Conservation (phyloP, 2,329 filamentous ascomycete species). For the Lachnellula occidentalis region DNA sequence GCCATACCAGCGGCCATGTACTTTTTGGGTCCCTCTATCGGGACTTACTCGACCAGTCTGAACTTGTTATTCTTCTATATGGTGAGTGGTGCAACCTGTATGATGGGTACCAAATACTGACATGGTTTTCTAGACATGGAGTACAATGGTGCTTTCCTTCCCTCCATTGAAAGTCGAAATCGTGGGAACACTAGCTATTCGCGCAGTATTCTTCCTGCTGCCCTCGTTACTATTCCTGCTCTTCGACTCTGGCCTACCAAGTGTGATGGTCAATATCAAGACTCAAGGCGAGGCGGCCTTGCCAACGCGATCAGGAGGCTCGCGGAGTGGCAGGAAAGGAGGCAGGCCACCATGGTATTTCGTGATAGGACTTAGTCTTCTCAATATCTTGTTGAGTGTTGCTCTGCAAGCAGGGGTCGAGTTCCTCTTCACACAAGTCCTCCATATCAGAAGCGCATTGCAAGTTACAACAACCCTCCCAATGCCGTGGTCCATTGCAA, state of each 20-base stretch:
- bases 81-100: conserved; percentile 48
- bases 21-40: conserved; percentile 53
- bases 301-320: conserved; percentile 39
- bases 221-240: conserved; percentile 68
- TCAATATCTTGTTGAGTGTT: conserved; percentile 50
- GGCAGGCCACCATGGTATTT: conserved; percentile 38
- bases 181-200: conserved; percentile 61
- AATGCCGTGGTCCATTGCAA: conserved; percentile 55
- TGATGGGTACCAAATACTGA: conserved; percentile 29
- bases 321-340: conserved; percentile 32
- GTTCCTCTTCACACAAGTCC: conserved; percentile 44
- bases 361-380: conserved; percentile 46
- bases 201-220: conserved; percentile 64
- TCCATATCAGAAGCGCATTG: conserved; percentile 49
- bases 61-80: conserved; percentile 88
- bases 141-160: conserved; percentile 73
- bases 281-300: conserved; percentile 50
- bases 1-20: conserved; percentile 33
- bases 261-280: conserved; percentile 64
- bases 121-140: conserved; percentile 57
- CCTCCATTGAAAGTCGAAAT: conserved; percentile 70
- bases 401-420: conserved; percentile 52
- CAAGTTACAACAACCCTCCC: conserved; percentile 55
- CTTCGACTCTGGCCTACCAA: conserved; percentile 67
- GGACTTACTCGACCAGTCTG: conserved; percentile 70